Conservation (phyloP, 306 rosid species). For the Vicia sativa region DNA sequence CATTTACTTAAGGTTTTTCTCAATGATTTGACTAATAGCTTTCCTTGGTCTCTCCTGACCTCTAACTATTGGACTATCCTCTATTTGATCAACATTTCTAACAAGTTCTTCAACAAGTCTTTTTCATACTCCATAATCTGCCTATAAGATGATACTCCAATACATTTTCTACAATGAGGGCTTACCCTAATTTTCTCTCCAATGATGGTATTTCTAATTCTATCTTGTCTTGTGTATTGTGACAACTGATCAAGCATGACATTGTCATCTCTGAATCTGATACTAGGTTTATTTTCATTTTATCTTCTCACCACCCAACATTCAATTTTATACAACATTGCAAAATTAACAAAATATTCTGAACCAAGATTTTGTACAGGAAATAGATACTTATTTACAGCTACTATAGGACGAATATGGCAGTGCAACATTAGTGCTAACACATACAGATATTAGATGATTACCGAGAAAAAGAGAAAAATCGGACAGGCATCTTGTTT, state of each 20-base stretch:
- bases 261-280: slow-evolving; percentile 1
- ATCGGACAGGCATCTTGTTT: slow-evolving; percentile 67
- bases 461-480: slow-evolving; percentile 81
- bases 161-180: not conserved
- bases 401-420: slow-evolving; percentile 11
- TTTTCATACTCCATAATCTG: not conserved
- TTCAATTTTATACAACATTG: slow-evolving; percentile 6
- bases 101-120: not conserved
- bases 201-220: slow-evolving; percentile 4
- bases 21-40: slow-evolving; percentile 3
- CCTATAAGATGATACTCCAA: not conserved
- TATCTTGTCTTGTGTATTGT: not conserved
- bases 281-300: not conserved
- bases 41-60: not conserved
- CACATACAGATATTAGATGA: slow-evolving; percentile 31
- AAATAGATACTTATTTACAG: slow-evolving; percentile 8
- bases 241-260: not conserved
- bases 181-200: slow-evolving; percentile 1
- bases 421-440: slow-evolving; percentile 1
- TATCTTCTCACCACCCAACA: not conserved
- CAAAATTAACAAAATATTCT: not conserved
- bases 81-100: slow-evolving; percentile 10
- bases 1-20: not conserved
- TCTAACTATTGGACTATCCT: slow-evolving; percentile 1
- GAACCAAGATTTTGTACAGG: slow-evolving; percentile 23